Evolutionary conservation across 352 stramenopile genomes (phyloP), one percentile per base, ranked within the genome.

Genomic region (Thalassiosira gravida): DNA sequence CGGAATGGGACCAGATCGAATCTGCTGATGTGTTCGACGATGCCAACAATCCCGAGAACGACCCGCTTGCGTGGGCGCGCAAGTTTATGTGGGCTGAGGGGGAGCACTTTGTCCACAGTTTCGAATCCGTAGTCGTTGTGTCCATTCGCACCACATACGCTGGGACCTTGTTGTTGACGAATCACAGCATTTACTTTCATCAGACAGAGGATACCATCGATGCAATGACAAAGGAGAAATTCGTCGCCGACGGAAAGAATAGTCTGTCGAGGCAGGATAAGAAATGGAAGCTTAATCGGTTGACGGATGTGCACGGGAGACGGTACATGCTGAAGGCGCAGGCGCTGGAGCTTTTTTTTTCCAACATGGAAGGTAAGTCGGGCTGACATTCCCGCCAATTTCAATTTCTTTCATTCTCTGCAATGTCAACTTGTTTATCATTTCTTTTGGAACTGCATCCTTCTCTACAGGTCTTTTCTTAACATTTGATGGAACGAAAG

Each of bases 281-380:
- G 49, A 83, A 85, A 63, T 95, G 86, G 90, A 84, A 82, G 30
- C 75, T 95, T 16, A 90, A 81, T 82, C 66, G 87, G 20, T 62
- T 96, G 29, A 89, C 80, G 20, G 88, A 95, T 74, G 74, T 94
- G 7, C 89, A 95, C 70, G 89, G 89, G 29, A 79, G 91, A 29
- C 74, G 92, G 16, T 95, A 94, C 62, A 90, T 96, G 75, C 74
- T 96, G 14, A 88, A 91, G 56, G 71, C 86, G 30, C 87, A 94
- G 72, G 93, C 87, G 1, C 32, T 96, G 14, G 93, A 96, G 61
- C 70, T 96, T 46, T 95, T 96, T 68, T 95, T 96, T 57, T 74
- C 81, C 2, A 88, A 95, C 62, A 86, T 89, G 82, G 32, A 81
- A 81, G 80, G 78, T 30, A 47, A 67, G 71, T 81, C 44, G 29